Percentiles rank a stretch among this genome's conserved stretches.
phyloP scores from a whole-genome alignment of 2,329 filamentous ascomycete species.

The Teratosphaeria gauchensis region DNA sequence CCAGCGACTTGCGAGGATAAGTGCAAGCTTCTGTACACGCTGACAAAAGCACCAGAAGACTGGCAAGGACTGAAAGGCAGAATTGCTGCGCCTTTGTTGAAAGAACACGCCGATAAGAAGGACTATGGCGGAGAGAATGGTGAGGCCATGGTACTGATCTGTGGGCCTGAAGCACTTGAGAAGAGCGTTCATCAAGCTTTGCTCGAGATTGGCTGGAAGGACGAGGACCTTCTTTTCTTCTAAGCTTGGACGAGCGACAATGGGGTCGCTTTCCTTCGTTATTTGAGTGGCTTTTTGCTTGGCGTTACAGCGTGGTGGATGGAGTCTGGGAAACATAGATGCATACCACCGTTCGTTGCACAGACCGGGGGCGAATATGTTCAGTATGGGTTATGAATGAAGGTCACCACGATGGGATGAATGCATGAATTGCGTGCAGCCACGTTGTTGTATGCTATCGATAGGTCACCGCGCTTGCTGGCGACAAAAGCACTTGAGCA shows the following conservation, averaged over 20 bases:
- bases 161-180: slow-evolving; percentile 69
- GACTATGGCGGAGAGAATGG: slow-evolving; percentile 27
- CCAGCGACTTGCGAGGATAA: slow-evolving; percentile 38
- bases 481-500: background rate
- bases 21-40: slow-evolving; percentile 58
- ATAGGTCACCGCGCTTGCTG: background rate
- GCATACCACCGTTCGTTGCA: background rate
- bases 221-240: slow-evolving; percentile 68
- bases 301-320: background rate
- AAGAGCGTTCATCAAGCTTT: slow-evolving; percentile 51
- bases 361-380: no score
- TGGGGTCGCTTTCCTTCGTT: background rate
- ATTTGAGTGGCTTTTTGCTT: background rate
- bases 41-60: slow-evolving; percentile 51
- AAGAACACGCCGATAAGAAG: slow-evolving; percentile 40
- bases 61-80: slow-evolving; percentile 64
- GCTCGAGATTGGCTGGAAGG: slow-evolving; percentile 57
- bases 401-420: background rate
- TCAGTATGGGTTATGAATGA: no score
- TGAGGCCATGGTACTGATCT: slow-evolving; percentile 59
- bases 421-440: background rate
- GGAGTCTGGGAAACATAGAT: background rate
- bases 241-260: slow-evolving; percentile 25
- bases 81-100: slow-evolving; percentile 54
- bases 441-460: background rate